These are phyloP conservation scores for Galerina marginata DNA, from an alignment of 768 basidiomycete species.

Conservation along the genomic window DNA sequence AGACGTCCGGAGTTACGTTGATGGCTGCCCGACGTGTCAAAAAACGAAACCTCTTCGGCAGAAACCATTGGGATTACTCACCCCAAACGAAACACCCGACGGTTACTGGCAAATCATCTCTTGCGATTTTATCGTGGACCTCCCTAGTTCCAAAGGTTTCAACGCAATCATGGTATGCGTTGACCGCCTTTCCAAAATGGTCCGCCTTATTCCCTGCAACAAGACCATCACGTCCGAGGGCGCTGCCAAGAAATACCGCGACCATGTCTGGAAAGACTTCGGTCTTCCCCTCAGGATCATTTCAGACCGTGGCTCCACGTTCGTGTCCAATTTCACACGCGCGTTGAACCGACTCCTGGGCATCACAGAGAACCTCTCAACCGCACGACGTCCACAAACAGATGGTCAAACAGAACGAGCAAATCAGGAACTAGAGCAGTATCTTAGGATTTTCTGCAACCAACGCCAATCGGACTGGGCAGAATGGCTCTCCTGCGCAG, in stretches of 20 bases:
- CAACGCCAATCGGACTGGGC: constrained; percentile 37
- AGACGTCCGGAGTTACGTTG: constrained; percentile 26
- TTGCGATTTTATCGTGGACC: constrained; percentile 39
- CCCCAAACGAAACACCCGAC: constrained; percentile 22
- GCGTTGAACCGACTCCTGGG: constrained; percentile 34
- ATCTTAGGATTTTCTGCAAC: constrained; percentile 31
- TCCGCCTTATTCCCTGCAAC: neutral
- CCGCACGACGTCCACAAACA: constrained; percentile 47
- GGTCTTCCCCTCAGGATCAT: constrained; percentile 32
- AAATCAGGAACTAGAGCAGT: constrained; percentile 36
- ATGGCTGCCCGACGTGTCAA: constrained; percentile 34
- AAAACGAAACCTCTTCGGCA: constrained; percentile 36
- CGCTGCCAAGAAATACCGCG: neutral
- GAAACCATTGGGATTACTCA: constrained; percentile 25
- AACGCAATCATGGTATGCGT: constrained; percentile 40
- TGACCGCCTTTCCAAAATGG: constrained; percentile 9
- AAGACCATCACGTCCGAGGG: constrained; percentile 2
- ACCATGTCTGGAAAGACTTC: constrained; percentile 24
- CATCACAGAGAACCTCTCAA: constrained; percentile 37
- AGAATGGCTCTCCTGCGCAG: constrained; percentile 30
- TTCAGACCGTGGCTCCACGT: constrained; percentile 33
- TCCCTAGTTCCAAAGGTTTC: constrained; percentile 36
- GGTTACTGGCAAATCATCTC: constrained; percentile 37
- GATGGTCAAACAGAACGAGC: constrained; percentile 33
- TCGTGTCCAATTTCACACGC: constrained; percentile 35